These are phyloP conservation scores for Saccharomyces kudriavzevii DNA, from an alignment of 805 yeast species.

Conservation along the genomic window DNA sequence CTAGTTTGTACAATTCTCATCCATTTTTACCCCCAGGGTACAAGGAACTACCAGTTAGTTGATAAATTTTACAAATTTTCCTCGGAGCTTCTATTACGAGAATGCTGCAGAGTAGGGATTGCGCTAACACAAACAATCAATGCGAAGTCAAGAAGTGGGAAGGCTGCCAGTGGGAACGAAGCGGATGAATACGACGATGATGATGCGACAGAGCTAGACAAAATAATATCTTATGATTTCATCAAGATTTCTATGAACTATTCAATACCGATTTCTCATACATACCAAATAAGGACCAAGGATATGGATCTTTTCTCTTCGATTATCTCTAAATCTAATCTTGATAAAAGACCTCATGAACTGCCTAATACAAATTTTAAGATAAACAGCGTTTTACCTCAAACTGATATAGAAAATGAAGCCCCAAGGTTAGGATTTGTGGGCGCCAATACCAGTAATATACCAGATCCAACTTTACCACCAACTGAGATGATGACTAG, in stretches of 20 bases:
- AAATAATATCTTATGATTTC: conserved; percentile 48
- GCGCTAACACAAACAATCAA: conserved; percentile 10
- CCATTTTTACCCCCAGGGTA: conserved; percentile 41
- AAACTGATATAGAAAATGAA: conserved; percentile 25
- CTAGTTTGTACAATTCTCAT: conserved; percentile 45
- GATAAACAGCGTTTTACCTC: conserved; percentile 61
- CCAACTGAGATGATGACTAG: conserved; percentile 48
- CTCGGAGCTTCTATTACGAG: conserved; percentile 56
- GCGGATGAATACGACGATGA: conserved; percentile 23
- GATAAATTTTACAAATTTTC: conserved; percentile 59
- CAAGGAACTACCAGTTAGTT: conserved; percentile 40
- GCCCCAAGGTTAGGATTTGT: conserved; percentile 40
- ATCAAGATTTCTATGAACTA: conserved; percentile 49
- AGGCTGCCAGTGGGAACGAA: not conserved
- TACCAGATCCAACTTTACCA: conserved; percentile 43
- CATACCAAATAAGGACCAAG: conserved; percentile 49
- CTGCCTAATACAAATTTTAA: conserved; percentile 58
- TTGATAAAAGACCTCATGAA: conserved; percentile 66
- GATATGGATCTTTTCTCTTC: conserved; percentile 79
- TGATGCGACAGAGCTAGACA: conserved; percentile 29
- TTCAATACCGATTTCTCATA: conserved; percentile 51
- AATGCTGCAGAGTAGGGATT: conserved; percentile 41
- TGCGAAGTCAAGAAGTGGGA: conserved; percentile 3
- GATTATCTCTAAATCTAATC: conserved; percentile 52
- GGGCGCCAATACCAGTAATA: conserved; percentile 37